Evolutionary conservation across 2,329 filamentous ascomycete species (phyloP).

Genomic region (Fusarium chaquense): DNA sequence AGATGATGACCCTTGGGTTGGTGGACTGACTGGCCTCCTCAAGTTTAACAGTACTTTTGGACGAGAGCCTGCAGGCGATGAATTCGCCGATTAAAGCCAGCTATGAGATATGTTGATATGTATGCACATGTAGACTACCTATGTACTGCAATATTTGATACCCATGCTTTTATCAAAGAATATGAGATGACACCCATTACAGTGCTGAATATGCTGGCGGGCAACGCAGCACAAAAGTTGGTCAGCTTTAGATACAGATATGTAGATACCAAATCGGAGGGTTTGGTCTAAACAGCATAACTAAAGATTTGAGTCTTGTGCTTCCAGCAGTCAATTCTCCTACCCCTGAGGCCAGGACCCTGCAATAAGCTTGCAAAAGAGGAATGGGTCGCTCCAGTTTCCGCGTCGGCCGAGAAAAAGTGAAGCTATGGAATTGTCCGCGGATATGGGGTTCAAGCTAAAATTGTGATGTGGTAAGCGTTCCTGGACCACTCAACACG

Average conservation of each 20-base stretch:
- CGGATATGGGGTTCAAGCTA: conserved; percentile 1
- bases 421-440: conserved; percentile 4
- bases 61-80: conserved; percentile 51
- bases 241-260: not conserved
- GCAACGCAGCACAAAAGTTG: not conserved
- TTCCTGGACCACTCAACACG: conserved; percentile 12
- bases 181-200: not conserved
- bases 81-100: conserved; percentile 44
- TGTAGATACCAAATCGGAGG: not conserved
- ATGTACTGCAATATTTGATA: conserved; percentile 29
- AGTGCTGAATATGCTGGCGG: conserved; percentile 9
- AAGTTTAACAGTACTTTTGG: conserved; percentile 99
- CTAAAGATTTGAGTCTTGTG: not conserved
- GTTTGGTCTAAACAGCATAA: not conserved
- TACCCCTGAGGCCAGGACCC: not conserved
- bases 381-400: not conserved
- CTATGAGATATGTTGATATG: not conserved
- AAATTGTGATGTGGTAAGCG: conserved; percentile 12
- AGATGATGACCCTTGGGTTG: conserved; percentile 95
- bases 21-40: conserved; percentile 88
- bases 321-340: not conserved
- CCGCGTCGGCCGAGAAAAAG: conserved; percentile 22
- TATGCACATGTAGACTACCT: conserved; percentile 12
- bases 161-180: conserved; percentile 13
- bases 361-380: not conserved